These are phyloP conservation scores for Trichoderma polysporum DNA, from an alignment of 2,329 filamentous ascomycete species.

Conservation along the genomic window DNA sequence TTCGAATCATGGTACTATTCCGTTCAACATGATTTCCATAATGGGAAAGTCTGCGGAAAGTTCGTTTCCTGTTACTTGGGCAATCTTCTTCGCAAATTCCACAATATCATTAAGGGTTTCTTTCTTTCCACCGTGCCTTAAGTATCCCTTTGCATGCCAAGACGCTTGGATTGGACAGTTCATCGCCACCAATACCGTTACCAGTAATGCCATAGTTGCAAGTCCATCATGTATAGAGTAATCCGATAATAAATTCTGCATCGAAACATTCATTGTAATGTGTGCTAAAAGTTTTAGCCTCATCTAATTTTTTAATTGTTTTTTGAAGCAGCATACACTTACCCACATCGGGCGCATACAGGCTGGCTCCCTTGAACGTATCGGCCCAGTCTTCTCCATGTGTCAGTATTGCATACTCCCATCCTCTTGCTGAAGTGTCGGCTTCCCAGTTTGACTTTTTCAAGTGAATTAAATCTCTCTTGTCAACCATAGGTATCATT, in stretches of 20 bases:
- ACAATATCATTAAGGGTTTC: not conserved
- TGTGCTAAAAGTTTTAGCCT: not conserved
- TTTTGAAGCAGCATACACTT: not conserved
- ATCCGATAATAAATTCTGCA: constrained; percentile 5
- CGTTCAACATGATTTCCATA: not conserved
- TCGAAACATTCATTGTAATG: constrained; percentile 7
- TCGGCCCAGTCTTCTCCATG: constrained; percentile 1
- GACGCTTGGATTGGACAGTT: constrained; percentile 3
- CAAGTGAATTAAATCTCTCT: not conserved
- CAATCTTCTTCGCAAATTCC: not conserved
- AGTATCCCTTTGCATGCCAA: constrained; percentile 1
- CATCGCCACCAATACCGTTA: constrained; percentile 1
- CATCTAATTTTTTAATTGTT: not conserved
- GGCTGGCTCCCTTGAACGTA: not conserved
- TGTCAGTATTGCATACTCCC: constrained; percentile 5
- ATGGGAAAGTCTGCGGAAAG: not conserved
- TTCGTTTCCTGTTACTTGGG: not conserved
- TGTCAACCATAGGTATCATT: not conserved
- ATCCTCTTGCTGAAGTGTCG: constrained; percentile 1
- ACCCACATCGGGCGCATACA: constrained; percentile 11
- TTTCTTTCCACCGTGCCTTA: not conserved
- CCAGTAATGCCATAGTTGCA: constrained; percentile 4
- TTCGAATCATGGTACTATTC: not conserved
- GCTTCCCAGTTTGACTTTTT: constrained; percentile 1
- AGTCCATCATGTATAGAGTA: not conserved